Conservation (phyloP, 345 rosid genomes). For the Populus euphratica region DNA sequence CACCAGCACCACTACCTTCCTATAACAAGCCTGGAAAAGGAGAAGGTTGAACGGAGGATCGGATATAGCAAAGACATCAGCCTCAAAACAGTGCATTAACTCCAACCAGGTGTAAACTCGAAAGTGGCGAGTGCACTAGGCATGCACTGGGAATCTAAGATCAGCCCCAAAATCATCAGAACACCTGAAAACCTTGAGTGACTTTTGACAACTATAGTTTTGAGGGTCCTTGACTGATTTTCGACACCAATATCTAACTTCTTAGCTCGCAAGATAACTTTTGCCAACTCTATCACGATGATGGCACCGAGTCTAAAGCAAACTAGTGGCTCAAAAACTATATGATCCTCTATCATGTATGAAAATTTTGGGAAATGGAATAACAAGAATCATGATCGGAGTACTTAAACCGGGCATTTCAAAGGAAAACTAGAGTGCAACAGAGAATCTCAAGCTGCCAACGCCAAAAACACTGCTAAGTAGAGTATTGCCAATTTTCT, state of each 20-base stretch:
- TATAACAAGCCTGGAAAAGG: too few species aligned
- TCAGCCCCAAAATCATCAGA: neutral
- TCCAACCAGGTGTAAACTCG: too few species aligned
- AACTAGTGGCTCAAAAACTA: neutral
- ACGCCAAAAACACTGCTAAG: neutral
- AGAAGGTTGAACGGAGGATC: neutral
- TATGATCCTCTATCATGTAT: too few species aligned
- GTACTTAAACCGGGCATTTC: neutral
- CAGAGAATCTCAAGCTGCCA: too few species aligned
- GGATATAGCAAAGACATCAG: neutral
- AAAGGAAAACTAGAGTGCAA: too few species aligned
- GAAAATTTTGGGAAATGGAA: neutral
- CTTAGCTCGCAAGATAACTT: too few species aligned
- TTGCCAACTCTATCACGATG: too few species aligned
- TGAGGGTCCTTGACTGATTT: too few species aligned
- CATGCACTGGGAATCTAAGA: neutral
- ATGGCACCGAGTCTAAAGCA: too few species aligned
- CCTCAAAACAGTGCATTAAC: neutral
- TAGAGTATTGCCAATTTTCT: neutral
- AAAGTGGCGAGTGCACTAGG: neutral
- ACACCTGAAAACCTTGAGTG: neutral
- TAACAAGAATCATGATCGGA: neutral
- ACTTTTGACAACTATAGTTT: too few species aligned
- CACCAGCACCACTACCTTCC: too few species aligned
- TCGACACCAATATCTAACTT: too few species aligned